Evolutionary conservation across 2,329 filamentous ascomycete genomes (phyloP), one percentile per base, ranked within the genome.

Genomic region (Teratosphaeria viscida): DNA sequence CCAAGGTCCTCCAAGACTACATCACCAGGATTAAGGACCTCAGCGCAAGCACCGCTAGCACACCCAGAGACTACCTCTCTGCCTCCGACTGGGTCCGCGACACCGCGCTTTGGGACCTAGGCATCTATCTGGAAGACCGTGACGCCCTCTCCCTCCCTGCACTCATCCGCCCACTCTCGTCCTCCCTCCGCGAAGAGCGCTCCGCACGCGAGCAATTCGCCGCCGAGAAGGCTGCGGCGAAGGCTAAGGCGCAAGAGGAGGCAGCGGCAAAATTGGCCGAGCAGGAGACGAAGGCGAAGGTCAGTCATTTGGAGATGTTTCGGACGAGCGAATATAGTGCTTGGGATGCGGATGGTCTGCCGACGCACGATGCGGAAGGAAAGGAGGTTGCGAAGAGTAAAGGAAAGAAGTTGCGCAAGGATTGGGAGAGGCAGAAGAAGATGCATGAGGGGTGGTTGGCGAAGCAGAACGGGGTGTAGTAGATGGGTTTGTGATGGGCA

Each of bases 381-480:
- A 85, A 84, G 62, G 90, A 95, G 66, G 80, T 96, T 43, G 82
- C 89, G 4, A 96, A 96, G 79, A 88, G 82, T 61, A 83, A 85
- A 70, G 70, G 77, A 56, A 96, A 96, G 81, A 92, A 90, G 78
- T 74, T 96, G 66, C 86, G 81, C 76, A 96, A 96, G 79, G 86
- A 90, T 59, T 95, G 89, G 89, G 88, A 95, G 67, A 85, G 81
- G 71, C 92, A 96, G 78, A 94, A 91, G 80, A 95, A 92, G 81
- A 73, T 83, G 60, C 86, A 92, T 72, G 87, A 92, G 63, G 84
- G 86, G 63, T 88, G 77, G 72, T 59, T 74, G 57, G 64, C 64
- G 53, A 55, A 52, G 52, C 53, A 62, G 27, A 26, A 35, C 11
- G 26, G 32, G 11, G 52, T 11, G 11, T 1, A 26, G 39, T 29